Evolutionary conservation across 495 filamentous ascomycete species (phyloP), one percentile per base, ranked within the genome.

Genomic region (Cercophora samala): DNA sequence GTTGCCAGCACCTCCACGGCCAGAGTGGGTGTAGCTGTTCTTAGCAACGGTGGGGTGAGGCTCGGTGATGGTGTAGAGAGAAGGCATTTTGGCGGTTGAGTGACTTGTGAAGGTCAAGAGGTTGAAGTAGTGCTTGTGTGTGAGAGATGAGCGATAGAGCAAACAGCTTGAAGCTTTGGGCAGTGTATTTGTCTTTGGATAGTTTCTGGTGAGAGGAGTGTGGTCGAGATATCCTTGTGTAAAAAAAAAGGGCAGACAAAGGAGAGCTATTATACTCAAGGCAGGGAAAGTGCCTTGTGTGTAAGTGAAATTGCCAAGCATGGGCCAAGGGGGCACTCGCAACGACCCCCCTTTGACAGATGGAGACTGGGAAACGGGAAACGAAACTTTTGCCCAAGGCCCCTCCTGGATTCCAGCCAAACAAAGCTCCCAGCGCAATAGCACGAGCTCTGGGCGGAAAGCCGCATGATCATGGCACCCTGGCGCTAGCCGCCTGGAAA

Each of bases 1-100:
- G 82, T 97, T 98, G 69, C 94, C 94, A 18, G 89, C 90, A 53
- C 93, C 94, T 69, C 94, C 94, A 37, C 93, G 91, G 73, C 93
- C 93, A 22, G 88, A 86, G 82, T 92, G 88, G 69, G 89, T 82
- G 77, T 88, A 89, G 70, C 80, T 79, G 76, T 83, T 81, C 72
- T 84, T 77, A 64, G 85, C 83, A 67, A 91, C 82, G 69, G 89
- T 88, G 32, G 92, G 91, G 82, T 92, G 89, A 62, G 92, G 91
- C 78, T 96, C 91, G 78, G 88, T 85, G 82, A 94, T 85, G 72
- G 84, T 84, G 87, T 89, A 91, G 73, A 19, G 52, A 51, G 70
- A 69, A 62, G 80, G 66, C 80, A 80, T 82, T 26, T 68, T 73
- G 69, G 53, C 17, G 42, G 69, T 70, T 64, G 72, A 64, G 70